Conservation (phyloP, 2,329 filamentous ascomycete species). For the Sporothrix phasma region DNA sequence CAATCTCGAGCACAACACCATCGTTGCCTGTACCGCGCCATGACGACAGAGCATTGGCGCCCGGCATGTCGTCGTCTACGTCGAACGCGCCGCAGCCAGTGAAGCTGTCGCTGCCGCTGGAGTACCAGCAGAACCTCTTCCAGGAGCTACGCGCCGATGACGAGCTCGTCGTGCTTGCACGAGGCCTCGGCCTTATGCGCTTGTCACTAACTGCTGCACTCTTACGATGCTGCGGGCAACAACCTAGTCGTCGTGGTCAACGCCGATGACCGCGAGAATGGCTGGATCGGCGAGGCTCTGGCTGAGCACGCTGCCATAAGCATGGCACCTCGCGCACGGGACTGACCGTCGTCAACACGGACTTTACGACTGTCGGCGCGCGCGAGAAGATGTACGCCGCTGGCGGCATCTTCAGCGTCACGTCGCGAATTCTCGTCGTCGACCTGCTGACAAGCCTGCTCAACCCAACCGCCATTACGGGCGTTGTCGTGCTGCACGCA, state of each 20-base stretch:
- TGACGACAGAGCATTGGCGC: constrained; percentile 2
- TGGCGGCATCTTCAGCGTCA: constrained; percentile 91
- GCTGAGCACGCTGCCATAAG: constrained; percentile 93
- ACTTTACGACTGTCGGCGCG: constrained; percentile 75
- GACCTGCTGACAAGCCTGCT: constrained; percentile 81
- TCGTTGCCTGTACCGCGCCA: background rate
- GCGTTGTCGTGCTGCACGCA: constrained; percentile 77
- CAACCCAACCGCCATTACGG: constrained; percentile 75
- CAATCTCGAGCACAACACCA: background rate
- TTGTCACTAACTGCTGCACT: constrained; percentile 94
- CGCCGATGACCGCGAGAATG: constrained; percentile 86
- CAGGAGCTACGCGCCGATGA: constrained; percentile 82
- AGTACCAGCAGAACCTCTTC: constrained; percentile 94
- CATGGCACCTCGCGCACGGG: constrained; percentile 68
- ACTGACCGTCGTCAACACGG: constrained; percentile 91
- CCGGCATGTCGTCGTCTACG: constrained; percentile 39
- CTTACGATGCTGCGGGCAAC: constrained; percentile 91
- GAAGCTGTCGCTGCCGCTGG: constrained; percentile 69
- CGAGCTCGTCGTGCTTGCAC: constrained; percentile 85
- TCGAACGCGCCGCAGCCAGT: constrained; percentile 53
- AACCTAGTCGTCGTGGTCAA: constrained; percentile 84
- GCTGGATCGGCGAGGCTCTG: constrained; percentile 91
- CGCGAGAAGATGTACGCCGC: constrained; percentile 85
- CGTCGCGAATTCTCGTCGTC: constrained; percentile 87
- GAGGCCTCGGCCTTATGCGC: constrained; percentile 82